These are phyloP conservation scores for Chaetoceros muelleri DNA, from an alignment of 108 stramenopile genomes.

Conservation along the genomic window DNA sequence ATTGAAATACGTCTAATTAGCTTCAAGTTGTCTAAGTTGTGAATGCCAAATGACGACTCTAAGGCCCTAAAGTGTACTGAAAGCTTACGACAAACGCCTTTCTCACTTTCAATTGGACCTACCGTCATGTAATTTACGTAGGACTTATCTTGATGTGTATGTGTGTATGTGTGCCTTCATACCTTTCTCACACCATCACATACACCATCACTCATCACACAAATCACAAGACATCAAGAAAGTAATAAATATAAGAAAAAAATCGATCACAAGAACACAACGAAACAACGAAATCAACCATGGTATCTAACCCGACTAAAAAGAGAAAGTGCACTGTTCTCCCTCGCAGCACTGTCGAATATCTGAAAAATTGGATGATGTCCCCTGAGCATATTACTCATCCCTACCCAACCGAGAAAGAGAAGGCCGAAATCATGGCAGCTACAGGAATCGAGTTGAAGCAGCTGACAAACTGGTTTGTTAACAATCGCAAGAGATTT, in stretches of 20 bases:
- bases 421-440: conserved; percentile 78
- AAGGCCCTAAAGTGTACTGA: no score
- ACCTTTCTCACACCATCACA: no score
- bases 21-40: no score
- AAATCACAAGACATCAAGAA: no score
- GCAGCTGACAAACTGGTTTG: conserved; percentile 90
- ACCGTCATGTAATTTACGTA: no score
- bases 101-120: no score
- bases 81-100: no score
- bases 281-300: neutral
- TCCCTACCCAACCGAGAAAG: conserved; percentile 90
- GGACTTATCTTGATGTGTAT: no score
- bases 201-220: no score
- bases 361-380: conserved; percentile 89
- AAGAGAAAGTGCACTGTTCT: conserved; percentile 49
- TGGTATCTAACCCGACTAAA: neutral
- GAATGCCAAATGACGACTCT: no score
- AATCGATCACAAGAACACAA: neutral
- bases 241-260: neutral
- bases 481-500: conserved; percentile 85
- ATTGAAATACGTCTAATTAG: no score
- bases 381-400: conserved; percentile 82
- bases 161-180: no score
- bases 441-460: conserved; percentile 85
- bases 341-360: conserved; percentile 75